Conservation (phyloP, 441 rosid genomes). For the Populus hybrid region DNA sequence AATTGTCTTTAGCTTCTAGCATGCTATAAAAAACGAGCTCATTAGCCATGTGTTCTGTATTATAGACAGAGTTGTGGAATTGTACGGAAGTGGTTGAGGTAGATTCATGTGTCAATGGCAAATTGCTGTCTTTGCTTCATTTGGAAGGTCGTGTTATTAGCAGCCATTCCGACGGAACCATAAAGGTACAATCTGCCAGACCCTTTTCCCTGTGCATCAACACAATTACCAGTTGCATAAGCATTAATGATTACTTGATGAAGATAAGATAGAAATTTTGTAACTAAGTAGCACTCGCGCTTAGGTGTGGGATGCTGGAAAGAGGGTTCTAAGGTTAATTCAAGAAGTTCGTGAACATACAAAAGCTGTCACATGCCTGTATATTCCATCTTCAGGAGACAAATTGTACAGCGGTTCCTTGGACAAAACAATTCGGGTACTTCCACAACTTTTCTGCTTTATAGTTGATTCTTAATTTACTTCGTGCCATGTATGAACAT, state of each 20-base stretch:
- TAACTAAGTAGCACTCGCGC: background rate
- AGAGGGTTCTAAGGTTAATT: conserved; percentile 40
- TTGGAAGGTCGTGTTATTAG: conserved; percentile 48
- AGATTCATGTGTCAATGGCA: conserved; percentile 49
- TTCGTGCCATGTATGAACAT: too few relatives aligned
- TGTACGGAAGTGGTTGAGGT: conserved; percentile 39
- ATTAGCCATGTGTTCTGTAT: background rate
- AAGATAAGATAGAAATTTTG: too few relatives aligned
- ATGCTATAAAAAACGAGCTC: background rate
- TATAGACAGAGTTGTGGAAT: conserved; percentile 62
- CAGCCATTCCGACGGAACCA: conserved; percentile 70
- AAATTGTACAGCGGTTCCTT: conserved; percentile 60
- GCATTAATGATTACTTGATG: background rate
- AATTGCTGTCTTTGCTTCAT: conserved; percentile 48
- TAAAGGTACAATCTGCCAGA: conserved; percentile 40
- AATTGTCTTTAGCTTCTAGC: background rate
- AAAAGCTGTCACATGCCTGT: conserved; percentile 60
- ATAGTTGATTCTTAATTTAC: too few relatives aligned
- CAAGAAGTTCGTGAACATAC: conserved; percentile 57
- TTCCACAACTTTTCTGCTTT: background rate
- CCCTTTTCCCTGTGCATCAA: background rate
- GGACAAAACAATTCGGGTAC: conserved; percentile 64
- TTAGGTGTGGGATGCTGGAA: conserved; percentile 59
- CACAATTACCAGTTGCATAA: background rate
- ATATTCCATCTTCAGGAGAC: conserved; percentile 44